Evolutionary conservation across 1,284 basidiomycete species (phyloP), one percentile per base, ranked within the genome.

Genomic region (Bjerkandera adusta): DNA sequence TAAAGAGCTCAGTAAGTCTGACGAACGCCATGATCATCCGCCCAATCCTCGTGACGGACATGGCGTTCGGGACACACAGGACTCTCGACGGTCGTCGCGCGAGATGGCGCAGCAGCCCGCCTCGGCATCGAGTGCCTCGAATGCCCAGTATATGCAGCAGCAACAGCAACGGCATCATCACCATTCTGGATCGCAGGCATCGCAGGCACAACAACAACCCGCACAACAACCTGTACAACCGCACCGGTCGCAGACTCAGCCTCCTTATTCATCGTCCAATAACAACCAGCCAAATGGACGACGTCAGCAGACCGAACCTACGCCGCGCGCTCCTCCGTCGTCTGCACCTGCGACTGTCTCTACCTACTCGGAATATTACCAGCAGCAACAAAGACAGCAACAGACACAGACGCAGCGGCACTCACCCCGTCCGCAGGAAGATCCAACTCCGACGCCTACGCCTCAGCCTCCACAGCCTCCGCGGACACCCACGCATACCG

Each of bases 1-100:
- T 15, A 58, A 57, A 33, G 60, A 67, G 44, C 56, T 68, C 20
- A 48, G 52, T 25, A 51, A 55, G 47, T 54, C 53, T 24, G 54
- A 53, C 35, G 59, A 63, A 27, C 36, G 49, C 36, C 48, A 42
- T 47, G 50, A 52, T 48, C 35, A 41, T 21, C 37, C 26, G 13
- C 40, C 11, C 12, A 27, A 48, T 33, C 13, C 36, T 15, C 47
- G 37, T 26, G 43, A 47, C 20, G 53, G 50, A 27, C 55, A 50
- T 35, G 48, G 39, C 20, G 38, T 33, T 36, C 24, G 46, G 33
- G 42, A 51, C 21, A 15, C 37, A 37, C 51, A 45, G 36, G 39
- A 45, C n/a, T 8, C 27, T n/a, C 27, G 8, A 8, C 30, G 41
- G 26, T 24, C 30, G n/a, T 6, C 41, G 30, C 30, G 24, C 21